phyloP scores from a whole-genome alignment of 2,329 filamentous ascomycete species.

The Colletotrichum lentis region DNA sequence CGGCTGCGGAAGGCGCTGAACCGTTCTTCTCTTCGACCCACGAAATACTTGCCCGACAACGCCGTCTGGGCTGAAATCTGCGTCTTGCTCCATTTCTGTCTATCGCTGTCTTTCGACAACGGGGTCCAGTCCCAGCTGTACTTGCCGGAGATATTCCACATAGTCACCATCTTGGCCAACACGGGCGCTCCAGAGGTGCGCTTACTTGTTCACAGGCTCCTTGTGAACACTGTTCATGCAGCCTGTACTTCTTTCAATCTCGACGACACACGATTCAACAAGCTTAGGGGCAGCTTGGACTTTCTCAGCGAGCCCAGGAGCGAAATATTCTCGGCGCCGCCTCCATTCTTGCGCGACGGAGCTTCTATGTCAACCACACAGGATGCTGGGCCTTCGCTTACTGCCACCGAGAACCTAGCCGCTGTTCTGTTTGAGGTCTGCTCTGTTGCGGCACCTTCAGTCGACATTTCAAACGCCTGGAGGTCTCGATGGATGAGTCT shows the following conservation, averaged over 20 bases:
- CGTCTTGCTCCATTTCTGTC: constrained; percentile 70
- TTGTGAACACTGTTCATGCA: constrained; percentile 73
- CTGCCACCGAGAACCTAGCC: constrained; percentile 68
- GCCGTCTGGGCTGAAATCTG: constrained; percentile 75
- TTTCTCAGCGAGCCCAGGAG: constrained; percentile 67
- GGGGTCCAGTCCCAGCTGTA: constrained; percentile 73
- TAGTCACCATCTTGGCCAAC: constrained; percentile 75
- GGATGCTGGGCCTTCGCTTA: constrained; percentile 60
- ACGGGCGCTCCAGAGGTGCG: constrained; percentile 67
- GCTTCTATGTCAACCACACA: constrained; percentile 63
- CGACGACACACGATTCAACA: constrained; percentile 65
- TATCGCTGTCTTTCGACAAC: constrained; percentile 73
- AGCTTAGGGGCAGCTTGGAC: constrained; percentile 64
- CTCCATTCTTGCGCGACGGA: constrained; percentile 58
- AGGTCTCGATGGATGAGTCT: constrained; percentile 77
- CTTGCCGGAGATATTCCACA: constrained; percentile 73
- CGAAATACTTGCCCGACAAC: constrained; percentile 71
- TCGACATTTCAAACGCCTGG: constrained; percentile 73
- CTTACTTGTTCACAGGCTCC: constrained; percentile 66
- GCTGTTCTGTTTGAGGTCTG: constrained; percentile 70
- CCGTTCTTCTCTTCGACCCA: constrained; percentile 72
- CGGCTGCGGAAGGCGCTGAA: constrained; percentile 73
- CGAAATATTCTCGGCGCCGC: constrained; percentile 64
- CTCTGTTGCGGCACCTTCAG: constrained; percentile 67
- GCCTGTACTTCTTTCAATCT: constrained; percentile 71